These are phyloP conservation scores for Lipomyces orientalis DNA, from an alignment of 805 yeast genomes.

Conservation along the genomic window DNA sequence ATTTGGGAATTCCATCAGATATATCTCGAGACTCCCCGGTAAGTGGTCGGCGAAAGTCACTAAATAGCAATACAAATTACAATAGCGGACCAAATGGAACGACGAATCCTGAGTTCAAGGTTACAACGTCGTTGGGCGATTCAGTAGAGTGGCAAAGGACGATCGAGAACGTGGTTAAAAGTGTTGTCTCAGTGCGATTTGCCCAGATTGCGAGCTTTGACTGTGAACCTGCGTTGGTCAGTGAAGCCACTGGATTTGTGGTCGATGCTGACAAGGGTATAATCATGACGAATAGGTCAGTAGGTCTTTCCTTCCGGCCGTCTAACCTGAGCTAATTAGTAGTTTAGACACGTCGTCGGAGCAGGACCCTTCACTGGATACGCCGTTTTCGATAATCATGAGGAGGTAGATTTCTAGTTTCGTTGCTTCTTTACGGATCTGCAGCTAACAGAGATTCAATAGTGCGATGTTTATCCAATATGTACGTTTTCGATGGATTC, in stretches of 20 bases:
- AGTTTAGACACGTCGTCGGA: conserved; percentile 82
- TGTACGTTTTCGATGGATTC: conserved; percentile 6
- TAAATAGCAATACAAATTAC: background rate
- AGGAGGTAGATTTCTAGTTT: conserved; percentile 84
- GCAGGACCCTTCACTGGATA: conserved; percentile 94
- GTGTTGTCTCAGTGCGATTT: conserved; percentile 89
- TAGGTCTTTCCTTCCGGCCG: too few species aligned
- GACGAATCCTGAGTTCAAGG: background rate
- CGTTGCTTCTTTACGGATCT: conserved; percentile 45
- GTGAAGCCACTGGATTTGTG: conserved; percentile 95
- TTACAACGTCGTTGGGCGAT: conserved; percentile 19
- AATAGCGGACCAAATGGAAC: background rate
- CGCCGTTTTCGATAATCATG: conserved; percentile 92
- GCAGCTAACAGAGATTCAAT: conserved; percentile 1
- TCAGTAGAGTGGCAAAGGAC: conserved; percentile 72
- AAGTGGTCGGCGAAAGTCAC: background rate
- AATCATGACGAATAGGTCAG: conserved; percentile 69
- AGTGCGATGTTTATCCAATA: conserved; percentile 34
- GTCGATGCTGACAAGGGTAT: conserved; percentile 84
- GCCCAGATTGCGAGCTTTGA: conserved; percentile 87
- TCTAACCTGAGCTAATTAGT: background rate
- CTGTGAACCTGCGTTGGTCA: conserved; percentile 76
- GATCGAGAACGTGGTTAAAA: conserved; percentile 77
- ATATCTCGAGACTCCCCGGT: conserved; percentile 6
- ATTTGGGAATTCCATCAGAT: conserved; percentile 13